Conservation (phyloP, 2,329 filamentous ascomycete genomes). For the Apiospora koreana region DNA sequence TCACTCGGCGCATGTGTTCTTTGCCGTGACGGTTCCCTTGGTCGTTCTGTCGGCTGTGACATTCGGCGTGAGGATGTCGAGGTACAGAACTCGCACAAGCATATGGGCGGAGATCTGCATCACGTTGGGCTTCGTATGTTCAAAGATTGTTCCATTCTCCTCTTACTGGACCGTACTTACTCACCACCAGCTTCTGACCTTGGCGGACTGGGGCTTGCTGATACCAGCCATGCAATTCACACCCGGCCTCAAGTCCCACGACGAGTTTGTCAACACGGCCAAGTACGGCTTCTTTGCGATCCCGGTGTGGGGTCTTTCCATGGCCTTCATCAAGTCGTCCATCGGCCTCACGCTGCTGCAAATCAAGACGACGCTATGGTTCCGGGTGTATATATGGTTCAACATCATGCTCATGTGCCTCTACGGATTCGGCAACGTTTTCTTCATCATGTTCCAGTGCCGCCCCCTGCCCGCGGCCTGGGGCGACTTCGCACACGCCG, state of each 20-base stretch:
- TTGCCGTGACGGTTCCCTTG: neutral
- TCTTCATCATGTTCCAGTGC: conserved; percentile 8
- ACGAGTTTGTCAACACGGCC: neutral
- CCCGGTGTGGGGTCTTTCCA: neutral
- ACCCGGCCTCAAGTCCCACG: neutral
- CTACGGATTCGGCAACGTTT: conserved; percentile 11
- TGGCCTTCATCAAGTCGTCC: conserved; percentile 10
- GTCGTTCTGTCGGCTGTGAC: neutral
- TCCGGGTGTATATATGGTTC: neutral
- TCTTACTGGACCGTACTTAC: no score
- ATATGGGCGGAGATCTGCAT: neutral
- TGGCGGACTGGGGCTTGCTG: neutral
- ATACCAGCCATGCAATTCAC: neutral
- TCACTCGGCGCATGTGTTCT: neutral
- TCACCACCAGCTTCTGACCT: neutral
- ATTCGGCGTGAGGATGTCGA: neutral
- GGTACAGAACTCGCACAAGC: neutral
- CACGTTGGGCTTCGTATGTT: neutral
- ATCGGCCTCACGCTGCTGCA: conserved; percentile 10
- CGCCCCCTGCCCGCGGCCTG: neutral
- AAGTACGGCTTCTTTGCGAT: conserved; percentile 5
- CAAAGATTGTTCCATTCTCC: no score
- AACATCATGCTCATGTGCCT: neutral
- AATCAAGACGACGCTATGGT: neutral
- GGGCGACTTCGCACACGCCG: neutral